Percentiles rank a stretch among this genome's conserved stretches.
These are phyloP conservation scores for Nematocida ironsii DNA, from an alignment of 371 early-diverging fungal species.

Conservation along the genomic window DNA sequence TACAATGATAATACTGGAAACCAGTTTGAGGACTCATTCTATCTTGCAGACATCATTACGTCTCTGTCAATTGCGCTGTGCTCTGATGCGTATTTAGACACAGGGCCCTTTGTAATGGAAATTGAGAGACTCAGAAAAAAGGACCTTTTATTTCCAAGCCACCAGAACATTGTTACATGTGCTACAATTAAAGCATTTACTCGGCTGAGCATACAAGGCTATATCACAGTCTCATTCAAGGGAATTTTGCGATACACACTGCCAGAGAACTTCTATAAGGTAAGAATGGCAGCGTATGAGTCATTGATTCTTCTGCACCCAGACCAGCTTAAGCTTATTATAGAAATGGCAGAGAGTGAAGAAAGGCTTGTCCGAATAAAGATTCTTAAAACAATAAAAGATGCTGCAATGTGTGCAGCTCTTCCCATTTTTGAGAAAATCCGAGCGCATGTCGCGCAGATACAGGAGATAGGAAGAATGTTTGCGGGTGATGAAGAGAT, in stretches of 20 bases:
- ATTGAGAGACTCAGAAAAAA: slow-evolving; percentile 68
- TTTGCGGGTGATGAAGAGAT: slow-evolving; percentile 13
- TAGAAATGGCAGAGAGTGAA: slow-evolving; percentile 18
- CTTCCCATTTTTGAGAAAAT: slow-evolving; percentile 13
- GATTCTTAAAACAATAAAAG: slow-evolving; percentile 10
- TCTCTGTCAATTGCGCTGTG: slow-evolving; percentile 54
- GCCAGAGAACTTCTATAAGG: slow-evolving; percentile 64
- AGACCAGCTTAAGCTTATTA: background rate
- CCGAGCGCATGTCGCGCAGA: background rate
- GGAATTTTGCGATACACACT: slow-evolving; percentile 52
- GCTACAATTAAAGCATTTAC: slow-evolving; percentile 61
- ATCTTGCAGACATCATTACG: slow-evolving; percentile 66
- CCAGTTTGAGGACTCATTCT: slow-evolving; percentile 66
- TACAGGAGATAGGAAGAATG: slow-evolving; percentile 1
- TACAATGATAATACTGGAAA: slow-evolving; percentile 70
- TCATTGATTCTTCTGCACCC: slow-evolving; percentile 51
- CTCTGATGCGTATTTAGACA: slow-evolving; percentile 35
- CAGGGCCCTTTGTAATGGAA: slow-evolving; percentile 53
- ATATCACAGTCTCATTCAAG: slow-evolving; percentile 51
- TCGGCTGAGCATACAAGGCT: slow-evolving; percentile 61
- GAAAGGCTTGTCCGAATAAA: slow-evolving; percentile 25
- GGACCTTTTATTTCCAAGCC: slow-evolving; percentile 70
- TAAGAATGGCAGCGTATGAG: slow-evolving; percentile 68
- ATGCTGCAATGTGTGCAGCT: slow-evolving; percentile 17
- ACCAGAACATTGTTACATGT: slow-evolving; percentile 66